These are phyloP conservation scores for Penicillium sp. DNA, from an alignment of 2,329 filamentous ascomycete genomes.

Conservation along the genomic window DNA sequence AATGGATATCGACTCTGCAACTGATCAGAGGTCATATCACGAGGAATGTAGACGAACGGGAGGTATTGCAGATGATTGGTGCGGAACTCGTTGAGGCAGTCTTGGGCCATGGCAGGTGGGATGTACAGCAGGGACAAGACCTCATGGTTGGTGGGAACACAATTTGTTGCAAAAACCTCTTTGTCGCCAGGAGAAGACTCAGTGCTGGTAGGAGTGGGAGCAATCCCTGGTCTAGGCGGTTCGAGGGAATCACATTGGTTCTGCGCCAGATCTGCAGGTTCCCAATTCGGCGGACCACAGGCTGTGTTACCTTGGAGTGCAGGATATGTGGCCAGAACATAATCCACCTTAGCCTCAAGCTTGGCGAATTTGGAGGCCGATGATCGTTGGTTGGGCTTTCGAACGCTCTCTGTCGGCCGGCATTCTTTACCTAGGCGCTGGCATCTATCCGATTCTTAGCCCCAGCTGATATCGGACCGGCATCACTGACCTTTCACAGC, in stretches of 20 bases:
- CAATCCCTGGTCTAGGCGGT: not conserved
- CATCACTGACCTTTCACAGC: conserved; percentile 29
- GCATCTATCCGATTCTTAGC: conserved; percentile 36
- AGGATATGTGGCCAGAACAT: conserved; percentile 14
- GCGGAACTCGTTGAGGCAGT: conserved; percentile 19
- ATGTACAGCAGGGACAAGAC: conserved; percentile 16
- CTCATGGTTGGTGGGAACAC: conserved; percentile 1
- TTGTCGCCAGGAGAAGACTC: not conserved
- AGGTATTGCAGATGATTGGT: conserved; percentile 29
- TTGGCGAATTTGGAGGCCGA: conserved; percentile 24
- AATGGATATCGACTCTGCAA: conserved; percentile 40
- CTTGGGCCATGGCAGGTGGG: conserved; percentile 20
- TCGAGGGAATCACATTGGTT: not conserved
- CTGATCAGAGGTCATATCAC: conserved; percentile 24
- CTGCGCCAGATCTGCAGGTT: conserved; percentile 1
- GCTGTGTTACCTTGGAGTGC: conserved; percentile 27
- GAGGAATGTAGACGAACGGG: conserved; percentile 29
- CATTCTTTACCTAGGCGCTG: conserved; percentile 47
- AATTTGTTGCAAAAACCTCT: not conserved
- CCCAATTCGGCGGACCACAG: conserved; percentile 18
- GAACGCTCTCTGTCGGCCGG: conserved; percentile 37
- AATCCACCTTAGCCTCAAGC: conserved; percentile 32
- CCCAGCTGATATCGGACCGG: not conserved
- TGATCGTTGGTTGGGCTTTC: conserved; percentile 33
- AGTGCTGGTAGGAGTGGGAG: conserved; percentile 4